Base-by-base conservation (phyloP, 768 basidiomycete species). In the Suillus sp. region DNA sequence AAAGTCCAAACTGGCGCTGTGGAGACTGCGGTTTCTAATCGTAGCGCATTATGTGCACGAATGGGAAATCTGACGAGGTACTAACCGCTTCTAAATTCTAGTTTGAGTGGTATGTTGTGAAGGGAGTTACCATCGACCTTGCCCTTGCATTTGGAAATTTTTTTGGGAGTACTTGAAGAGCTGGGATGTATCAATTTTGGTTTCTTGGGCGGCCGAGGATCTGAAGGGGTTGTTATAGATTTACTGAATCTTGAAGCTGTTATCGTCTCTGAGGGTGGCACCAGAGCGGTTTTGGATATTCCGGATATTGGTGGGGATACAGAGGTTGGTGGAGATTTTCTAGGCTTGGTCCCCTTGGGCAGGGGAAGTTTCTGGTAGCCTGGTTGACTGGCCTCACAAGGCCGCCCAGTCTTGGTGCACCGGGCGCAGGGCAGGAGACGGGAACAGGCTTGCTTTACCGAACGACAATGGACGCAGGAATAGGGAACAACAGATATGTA, bases 381-480 rank as follows among this genome's bases (percentile, higher is more conserved):
- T 40, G 13, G 37, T 34, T 40, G 43, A 3, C 16, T 0, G 3
- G 18, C 34, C n/a, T 0, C 0, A 43, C 74, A 76, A 11, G 1
- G 7, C 7, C 1, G 2, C 5, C 32, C 64, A 14, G 42, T 30
- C 30, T 45, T 66, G 32, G n/a, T 45, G 58, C 74, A 76, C 34
- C 73, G 75, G 30, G 11, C 42, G 51, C 74, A 75, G 3, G 75
- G 74, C 40, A n/a, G 48, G 2, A 38, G n/a, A 51, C 74, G 75
- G 4, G 74, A 75, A 37, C 74, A 76, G 10, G 67, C 54, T 14
- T 70, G 62, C 14, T 18, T 64, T 20, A 22, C 0, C 16, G 3
- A 3, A 43, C 3, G 56, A 53, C 74, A 75, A 40, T 50, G 51
- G n/a, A n/a, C 4, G 66, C 74, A 75, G 38, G 45, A 0, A 16